A percentile compares a stretch with the other conserved stretches of the same genome.
Evolutionary conservation across 2,329 filamentous ascomycete genomes (phyloP).

Genomic region (Epichloe sp.): DNA sequence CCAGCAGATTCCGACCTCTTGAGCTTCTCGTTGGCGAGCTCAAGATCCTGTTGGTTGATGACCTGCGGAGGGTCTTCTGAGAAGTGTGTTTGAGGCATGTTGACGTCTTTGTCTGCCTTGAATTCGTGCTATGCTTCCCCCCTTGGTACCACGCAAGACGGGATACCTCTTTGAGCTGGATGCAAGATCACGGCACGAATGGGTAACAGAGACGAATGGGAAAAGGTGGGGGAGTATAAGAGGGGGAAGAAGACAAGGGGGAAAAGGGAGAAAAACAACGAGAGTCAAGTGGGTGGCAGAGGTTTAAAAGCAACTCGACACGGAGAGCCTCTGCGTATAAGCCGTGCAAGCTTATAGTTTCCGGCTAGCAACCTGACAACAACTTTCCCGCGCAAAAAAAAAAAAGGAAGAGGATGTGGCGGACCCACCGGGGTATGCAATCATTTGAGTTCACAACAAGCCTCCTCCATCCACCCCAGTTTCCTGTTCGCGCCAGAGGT

Average conservation of each 20-base stretch:
- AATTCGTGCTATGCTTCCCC: neutral
- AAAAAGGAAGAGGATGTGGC: neutral
- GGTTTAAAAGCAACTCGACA: neutral
- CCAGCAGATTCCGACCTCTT: conserved; percentile 15
- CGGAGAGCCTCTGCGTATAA: neutral
- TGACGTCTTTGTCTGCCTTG: neutral
- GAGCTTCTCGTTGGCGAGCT: conserved; percentile 23
- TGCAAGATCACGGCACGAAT: neutral
- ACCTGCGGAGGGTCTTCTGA: conserved; percentile 25
- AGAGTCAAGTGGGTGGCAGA: neutral
- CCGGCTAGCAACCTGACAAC: neutral
- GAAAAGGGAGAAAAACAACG: neutral
- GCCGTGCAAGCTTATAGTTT: neutral
- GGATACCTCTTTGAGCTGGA: neutral
- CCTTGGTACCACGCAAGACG: neutral
- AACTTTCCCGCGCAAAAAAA: neutral
- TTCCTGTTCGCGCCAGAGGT: too few species aligned
- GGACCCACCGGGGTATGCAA: neutral
- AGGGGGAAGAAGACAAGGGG: neutral
- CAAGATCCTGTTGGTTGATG: conserved; percentile 22
- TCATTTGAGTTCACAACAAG: neutral
- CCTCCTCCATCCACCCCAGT: too few species aligned
- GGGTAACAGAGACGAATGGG: neutral
- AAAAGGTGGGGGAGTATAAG: neutral
- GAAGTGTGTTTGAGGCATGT: conserved; percentile 21